Conservation (phyloP, 352 stramenopile genomes). For the Peronospora farinosa region DNA sequence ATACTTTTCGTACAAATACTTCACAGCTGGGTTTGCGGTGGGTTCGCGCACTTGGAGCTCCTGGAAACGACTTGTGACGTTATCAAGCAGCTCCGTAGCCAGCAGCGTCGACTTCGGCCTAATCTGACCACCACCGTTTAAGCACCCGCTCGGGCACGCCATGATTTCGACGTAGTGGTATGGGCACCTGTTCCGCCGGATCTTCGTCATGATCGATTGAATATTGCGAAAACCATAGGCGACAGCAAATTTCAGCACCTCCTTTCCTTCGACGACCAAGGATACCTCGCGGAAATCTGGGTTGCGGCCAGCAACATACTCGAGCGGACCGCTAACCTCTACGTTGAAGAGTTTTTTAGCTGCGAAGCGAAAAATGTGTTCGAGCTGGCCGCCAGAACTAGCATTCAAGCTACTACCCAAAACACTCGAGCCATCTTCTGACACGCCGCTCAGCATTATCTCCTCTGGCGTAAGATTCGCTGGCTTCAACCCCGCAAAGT, state of each 20-base stretch:
- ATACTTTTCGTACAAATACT: constrained; percentile 81
- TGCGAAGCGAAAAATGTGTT: constrained; percentile 89
- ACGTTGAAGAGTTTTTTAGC: constrained; percentile 87
- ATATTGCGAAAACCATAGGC: constrained; percentile 97
- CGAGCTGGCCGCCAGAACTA: constrained; percentile 84
- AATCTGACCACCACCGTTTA: constrained; percentile 95
- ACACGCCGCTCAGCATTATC: constrained; percentile 61
- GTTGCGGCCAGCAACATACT: constrained; percentile 87
- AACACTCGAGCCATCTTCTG: constrained; percentile 42
- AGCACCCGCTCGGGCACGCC: constrained; percentile 95
- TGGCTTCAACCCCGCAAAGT: constrained; percentile 61
- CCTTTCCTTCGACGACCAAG: constrained; percentile 60
- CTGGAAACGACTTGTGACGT: constrained; percentile 63
- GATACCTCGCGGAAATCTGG: constrained; percentile 83
- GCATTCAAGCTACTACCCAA: constrained; percentile 59
- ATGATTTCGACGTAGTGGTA: constrained; percentile 98
- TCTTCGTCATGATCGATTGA: constrained; percentile 91
- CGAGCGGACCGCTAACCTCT: constrained; percentile 69
- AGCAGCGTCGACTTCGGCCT: constrained; percentile 57
- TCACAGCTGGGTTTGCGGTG: constrained; percentile 63
- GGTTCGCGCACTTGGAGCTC: constrained; percentile 52
- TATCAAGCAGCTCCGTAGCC: constrained; percentile 48
- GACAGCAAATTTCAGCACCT: constrained; percentile 90
- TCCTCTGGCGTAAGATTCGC: constrained; percentile 62
- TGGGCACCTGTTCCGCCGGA: constrained; percentile 83